Base-by-base conservation (phyloP, 257 asterid genomes). In the Asclepias syriaca region DNA sequence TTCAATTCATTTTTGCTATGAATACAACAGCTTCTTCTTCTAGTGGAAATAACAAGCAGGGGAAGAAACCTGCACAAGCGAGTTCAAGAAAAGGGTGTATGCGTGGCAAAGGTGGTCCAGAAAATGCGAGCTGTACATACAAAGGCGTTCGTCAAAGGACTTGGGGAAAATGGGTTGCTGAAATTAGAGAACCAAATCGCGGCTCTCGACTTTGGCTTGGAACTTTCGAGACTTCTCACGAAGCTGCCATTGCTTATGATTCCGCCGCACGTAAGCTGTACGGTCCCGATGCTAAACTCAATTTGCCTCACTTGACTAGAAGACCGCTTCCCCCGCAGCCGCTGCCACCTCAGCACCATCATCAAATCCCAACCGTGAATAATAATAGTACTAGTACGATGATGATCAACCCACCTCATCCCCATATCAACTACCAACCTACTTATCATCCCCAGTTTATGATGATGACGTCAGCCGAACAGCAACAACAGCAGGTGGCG, bases 151-250 rank as follows among this genome's bases (percentile, higher is more conserved):
- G 96, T 0, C 98, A 93, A 76, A 84, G 97, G 7, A 89, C 96
- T 0, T 90, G 98, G 98, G 98, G 97, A 0, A 93, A 93, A 70
- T 90, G 98, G 98, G 98, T 93, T 0, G 88, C 96, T 3, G 97
- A 90, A 77, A 93, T 93, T 2, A 95, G 98, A 16, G 96, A 93
- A 45, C 97, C 98, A 19, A 85, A 89, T 24, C 87, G 87, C 6
- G 97, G 98, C 27, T 75, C 87, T 3, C 89, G 97, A 2, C 80
- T 86, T 15, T 93, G 98, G 98, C 89, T 90, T 29, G 98, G 98
- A 3, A 93, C 98, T 5, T 90, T 78, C 74, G 90, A 87, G 71
- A 90, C 86, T 13, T 81, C 98, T n/a, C 70, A 81, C 51, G 91
- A 88, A 7, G 96, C 97, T 0, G 97, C 96, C 6, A 40, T 86